A percentile compares a stretch with the other conserved stretches of the same genome.
Conservation (phyloP, 306 rosid genomes). For the Cicer chorassanicum region DNA sequence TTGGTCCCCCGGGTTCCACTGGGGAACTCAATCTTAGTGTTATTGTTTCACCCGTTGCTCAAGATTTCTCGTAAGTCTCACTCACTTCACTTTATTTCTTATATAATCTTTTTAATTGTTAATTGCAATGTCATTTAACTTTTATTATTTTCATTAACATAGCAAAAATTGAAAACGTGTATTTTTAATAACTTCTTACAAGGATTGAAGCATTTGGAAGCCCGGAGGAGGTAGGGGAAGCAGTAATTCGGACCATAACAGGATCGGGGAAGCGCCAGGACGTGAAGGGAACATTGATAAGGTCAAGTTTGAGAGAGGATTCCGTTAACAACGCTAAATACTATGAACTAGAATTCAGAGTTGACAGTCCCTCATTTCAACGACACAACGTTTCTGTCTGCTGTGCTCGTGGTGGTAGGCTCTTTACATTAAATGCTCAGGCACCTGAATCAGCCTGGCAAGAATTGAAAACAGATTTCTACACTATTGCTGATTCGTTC, state of each 20-base stretch:
- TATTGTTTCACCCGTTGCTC: conserved; percentile 77
- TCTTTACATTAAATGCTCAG: conserved; percentile 86
- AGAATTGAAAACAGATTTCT: conserved; percentile 60
- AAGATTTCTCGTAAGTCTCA: conserved; percentile 73
- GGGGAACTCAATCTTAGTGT: conserved; percentile 95
- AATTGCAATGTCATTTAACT: background rate
- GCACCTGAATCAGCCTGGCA: conserved; percentile 86
- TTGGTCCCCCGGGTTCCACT: conserved; percentile 83
- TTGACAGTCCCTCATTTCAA: conserved; percentile 65
- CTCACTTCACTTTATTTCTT: background rate
- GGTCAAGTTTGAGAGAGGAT: conserved; percentile 72
- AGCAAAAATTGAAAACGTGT: background rate
- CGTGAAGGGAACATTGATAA: conserved; percentile 65
- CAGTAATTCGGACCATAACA: conserved; percentile 65
- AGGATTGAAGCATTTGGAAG: conserved; percentile 94
- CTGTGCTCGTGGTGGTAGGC: conserved; percentile 66
- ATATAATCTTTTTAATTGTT: background rate
- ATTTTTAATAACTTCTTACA: background rate
- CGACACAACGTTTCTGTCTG: conserved; percentile 82
- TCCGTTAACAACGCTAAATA: conserved; percentile 51
- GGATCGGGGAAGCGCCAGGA: conserved; percentile 68
- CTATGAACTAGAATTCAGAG: conserved; percentile 80
- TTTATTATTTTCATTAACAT: background rate
- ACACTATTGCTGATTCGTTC: conserved; percentile 70
- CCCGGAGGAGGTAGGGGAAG: conserved; percentile 85